Base-by-base conservation (phyloP, 1,284 basidiomycete genomes). In the Athelia sp. region DNA sequence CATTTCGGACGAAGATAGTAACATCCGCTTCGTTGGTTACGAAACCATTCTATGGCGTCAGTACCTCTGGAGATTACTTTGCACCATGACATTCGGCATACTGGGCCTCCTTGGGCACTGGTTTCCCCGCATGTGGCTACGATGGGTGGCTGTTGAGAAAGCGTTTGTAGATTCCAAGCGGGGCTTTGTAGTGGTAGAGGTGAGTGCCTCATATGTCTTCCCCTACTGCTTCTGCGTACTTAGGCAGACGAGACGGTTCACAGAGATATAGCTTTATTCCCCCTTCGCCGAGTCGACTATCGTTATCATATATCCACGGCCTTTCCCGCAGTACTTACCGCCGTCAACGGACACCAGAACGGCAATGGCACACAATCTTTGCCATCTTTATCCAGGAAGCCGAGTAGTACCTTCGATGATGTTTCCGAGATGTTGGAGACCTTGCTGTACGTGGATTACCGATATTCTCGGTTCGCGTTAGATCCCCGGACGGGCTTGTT, bases 61-160 rank as follows among this genome's bases (percentile, higher is more conserved):
- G 46, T 71, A 76, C 62, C 54, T 87, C 3, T 99, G 95, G 93
- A 75, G 81, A 57, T 48, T 78, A 18, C 79, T 79, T 6, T 93
- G 89, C 60, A 59, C 91, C 8, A 50, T 90, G 14, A 82, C 87
- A 1, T 68, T 90, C 10, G 97, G 97, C 3, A 67, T 84, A 8
- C 71, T 98, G 29, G 87, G 82, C 9, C 77, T 99, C 14, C 66
- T 97, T 3, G 93, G 93, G 1, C 84, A 94, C 58, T 99, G 97
- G 97, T 84, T 97, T 57, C 96, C 97, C 45, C 81, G 76, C 3
- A 60, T 94, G 36, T 97, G 95, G 91, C 79, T 99, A 47, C 81
- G 80, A 32, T 94, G 86, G 77, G 87, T 92, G n/a, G 84, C 93
- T 1, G 76, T 73, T 48, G 91, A 96, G 66, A 87, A 80, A 48